A percentile compares a stretch with the other conserved stretches of the same genome.
phyloP scores from a whole-genome alignment of 192 early-diverging fungal species.

The Phycomyces blakesleeanus region DNA sequence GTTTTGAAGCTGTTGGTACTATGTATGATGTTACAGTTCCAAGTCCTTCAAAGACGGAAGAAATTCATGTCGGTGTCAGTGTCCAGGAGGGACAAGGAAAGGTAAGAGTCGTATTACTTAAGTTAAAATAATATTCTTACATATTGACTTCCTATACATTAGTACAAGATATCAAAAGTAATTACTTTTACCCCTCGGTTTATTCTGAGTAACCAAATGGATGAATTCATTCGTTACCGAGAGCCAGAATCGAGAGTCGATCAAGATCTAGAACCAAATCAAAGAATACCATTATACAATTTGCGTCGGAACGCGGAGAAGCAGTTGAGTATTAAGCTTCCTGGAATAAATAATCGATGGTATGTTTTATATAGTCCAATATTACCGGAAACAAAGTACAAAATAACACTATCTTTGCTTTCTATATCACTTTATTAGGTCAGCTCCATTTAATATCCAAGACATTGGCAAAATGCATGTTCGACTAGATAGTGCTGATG shows the following conservation, averaged over 20 bases:
- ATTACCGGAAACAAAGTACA: too few species aligned
- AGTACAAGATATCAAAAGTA: slow-evolving; percentile 77
- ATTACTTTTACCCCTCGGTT: slow-evolving; percentile 90
- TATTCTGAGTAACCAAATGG: slow-evolving; percentile 79
- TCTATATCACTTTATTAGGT: slow-evolving; percentile 35
- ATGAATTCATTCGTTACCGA: slow-evolving; percentile 69
- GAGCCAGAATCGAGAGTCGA: slow-evolving; percentile 57
- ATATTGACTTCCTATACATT: slow-evolving; percentile 9
- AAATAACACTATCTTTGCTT: too few species aligned
- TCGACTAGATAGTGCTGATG: slow-evolving; percentile 64
- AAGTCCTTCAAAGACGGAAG: slow-evolving; percentile 42
- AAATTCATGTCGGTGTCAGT: slow-evolving; percentile 77
- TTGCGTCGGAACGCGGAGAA: slow-evolving; percentile 60
- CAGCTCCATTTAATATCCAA: slow-evolving; percentile 80
- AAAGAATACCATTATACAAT: slow-evolving; percentile 64
- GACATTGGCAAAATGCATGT: slow-evolving; percentile 83
- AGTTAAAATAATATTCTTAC: background rate
- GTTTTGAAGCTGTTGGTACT: slow-evolving; percentile 94
- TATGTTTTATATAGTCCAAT: background rate
- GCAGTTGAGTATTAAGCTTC: slow-evolving; percentile 63
- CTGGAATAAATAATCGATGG: slow-evolving; percentile 70
- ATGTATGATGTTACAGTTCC: slow-evolving; percentile 74
- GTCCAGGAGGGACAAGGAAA: slow-evolving; percentile 89
- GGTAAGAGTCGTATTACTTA: slow-evolving; percentile 25
- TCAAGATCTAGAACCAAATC: slow-evolving; percentile 45